phyloP scores from a whole-genome alignment of 2,329 filamentous ascomycete species.

The Neofusicoccum parvum region DNA sequence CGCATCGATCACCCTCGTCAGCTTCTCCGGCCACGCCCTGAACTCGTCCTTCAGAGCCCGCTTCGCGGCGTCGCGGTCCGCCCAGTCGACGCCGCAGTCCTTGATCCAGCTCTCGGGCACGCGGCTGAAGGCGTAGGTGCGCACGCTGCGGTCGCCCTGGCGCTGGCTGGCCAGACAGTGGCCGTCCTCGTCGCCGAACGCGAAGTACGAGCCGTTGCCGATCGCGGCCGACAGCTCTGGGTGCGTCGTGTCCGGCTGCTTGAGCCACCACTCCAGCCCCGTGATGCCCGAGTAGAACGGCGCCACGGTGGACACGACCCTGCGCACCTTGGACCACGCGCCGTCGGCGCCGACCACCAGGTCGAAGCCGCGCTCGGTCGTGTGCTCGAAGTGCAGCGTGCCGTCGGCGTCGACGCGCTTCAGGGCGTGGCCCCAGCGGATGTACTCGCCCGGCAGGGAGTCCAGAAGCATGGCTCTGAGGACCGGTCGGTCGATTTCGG shows the following conservation, averaged over 20 bases:
- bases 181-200: slow-evolving; percentile 36
- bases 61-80: slow-evolving; percentile 41
- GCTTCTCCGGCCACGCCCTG: slow-evolving; percentile 26
- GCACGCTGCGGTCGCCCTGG: slow-evolving; percentile 54
- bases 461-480: slow-evolving; percentile 50
- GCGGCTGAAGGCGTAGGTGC: slow-evolving; percentile 41
- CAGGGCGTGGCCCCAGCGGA: slow-evolving; percentile 48
- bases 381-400: slow-evolving; percentile 11
- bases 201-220: slow-evolving; percentile 33
- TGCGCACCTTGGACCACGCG: slow-evolving; percentile 46
- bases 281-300: slow-evolving; percentile 53
- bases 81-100: slow-evolving; percentile 50
- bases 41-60: slow-evolving; percentile 37
- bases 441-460: slow-evolving; percentile 48
- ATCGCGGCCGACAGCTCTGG: slow-evolving; percentile 50
- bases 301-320: slow-evolving; percentile 34
- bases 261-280: slow-evolving; percentile 46
- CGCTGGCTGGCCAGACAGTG: slow-evolving; percentile 45
- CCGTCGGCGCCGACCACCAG: slow-evolving; percentile 55
- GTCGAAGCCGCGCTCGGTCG: slow-evolving; percentile 39
- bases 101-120: slow-evolving; percentile 43
- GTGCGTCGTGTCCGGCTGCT: slow-evolving; percentile 44
- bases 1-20: slow-evolving; percentile 25
- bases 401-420: slow-evolving; percentile 7
- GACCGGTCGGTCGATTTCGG: slow-evolving; percentile 57